These are phyloP conservation scores for Fonsecaea nubica DNA, from an alignment of 2,329 filamentous ascomycete species.

Conservation along the genomic window DNA sequence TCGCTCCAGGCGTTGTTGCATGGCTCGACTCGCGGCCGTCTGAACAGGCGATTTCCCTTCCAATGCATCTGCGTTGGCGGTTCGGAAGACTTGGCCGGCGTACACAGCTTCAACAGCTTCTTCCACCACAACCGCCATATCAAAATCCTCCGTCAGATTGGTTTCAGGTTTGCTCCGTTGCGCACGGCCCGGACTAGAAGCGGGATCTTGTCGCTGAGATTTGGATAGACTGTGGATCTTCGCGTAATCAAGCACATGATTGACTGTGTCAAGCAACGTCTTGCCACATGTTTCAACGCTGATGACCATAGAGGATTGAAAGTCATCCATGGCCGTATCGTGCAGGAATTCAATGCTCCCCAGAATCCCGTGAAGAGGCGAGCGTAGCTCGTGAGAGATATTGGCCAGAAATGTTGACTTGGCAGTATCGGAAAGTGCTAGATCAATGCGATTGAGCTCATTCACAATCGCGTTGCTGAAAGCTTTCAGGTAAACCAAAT, in stretches of 20 bases:
- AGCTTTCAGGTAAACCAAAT: conserved; percentile 50
- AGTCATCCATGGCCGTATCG: conserved; percentile 48
- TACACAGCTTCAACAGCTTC: conserved; percentile 61
- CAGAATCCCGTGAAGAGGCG: conserved; percentile 52
- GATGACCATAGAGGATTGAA: conserved; percentile 49
- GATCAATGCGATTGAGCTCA: conserved; percentile 52
- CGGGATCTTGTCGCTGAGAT: conserved; percentile 13
- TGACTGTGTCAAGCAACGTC: conserved; percentile 53
- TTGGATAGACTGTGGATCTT: conserved; percentile 57
- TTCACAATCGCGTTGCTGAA: conserved; percentile 53
- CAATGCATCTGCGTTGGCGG: conserved; percentile 27
- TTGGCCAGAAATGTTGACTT: conserved; percentile 54
- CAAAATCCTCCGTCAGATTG: conserved; percentile 44
- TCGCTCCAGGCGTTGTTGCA: conserved; percentile 18
- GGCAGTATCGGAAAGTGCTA: conserved; percentile 51
- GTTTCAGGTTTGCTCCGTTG: conserved; percentile 32
- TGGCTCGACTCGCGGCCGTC: conserved; percentile 29
- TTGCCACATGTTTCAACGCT: conserved; percentile 52
- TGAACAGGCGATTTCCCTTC: conserved; percentile 24
- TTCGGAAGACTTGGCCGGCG: conserved; percentile 52
- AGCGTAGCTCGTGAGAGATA: conserved; percentile 54
- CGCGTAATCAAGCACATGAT: conserved; percentile 57
- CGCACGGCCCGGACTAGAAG: conserved; percentile 7
- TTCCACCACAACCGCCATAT: conserved; percentile 42
- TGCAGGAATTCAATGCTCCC: conserved; percentile 52